These are phyloP conservation scores for Curvularia lunata DNA, from an alignment of 2,329 filamentous ascomycete species.

Conservation along the genomic window DNA sequence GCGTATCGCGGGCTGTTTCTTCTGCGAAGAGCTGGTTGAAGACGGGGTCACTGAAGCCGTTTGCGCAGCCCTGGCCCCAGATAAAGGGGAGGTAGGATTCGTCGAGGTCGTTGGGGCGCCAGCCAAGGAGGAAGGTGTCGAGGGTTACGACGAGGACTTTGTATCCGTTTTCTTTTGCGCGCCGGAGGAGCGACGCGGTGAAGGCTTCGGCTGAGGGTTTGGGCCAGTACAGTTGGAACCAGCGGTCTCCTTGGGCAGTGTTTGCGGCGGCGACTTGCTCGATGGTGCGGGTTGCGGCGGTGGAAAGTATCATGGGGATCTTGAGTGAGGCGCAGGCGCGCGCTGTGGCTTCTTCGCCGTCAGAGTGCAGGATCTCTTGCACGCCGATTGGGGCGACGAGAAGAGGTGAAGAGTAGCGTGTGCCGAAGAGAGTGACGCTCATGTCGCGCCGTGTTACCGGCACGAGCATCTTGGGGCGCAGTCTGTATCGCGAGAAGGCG, in stretches of 20 bases:
- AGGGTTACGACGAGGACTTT: slow-evolving; percentile 73
- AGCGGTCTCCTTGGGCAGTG: slow-evolving; percentile 59
- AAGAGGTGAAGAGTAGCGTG: slow-evolving; percentile 58
- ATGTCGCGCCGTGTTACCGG: slow-evolving; percentile 42
- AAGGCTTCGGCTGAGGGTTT: slow-evolving; percentile 67
- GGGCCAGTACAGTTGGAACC: slow-evolving; percentile 81
- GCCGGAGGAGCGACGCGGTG: slow-evolving; percentile 66
- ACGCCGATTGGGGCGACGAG: slow-evolving; percentile 73
- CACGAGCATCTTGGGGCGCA: slow-evolving; percentile 51
- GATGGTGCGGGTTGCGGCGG: slow-evolving; percentile 67
- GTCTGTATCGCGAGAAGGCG: slow-evolving; percentile 50
- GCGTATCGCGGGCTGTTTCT: slow-evolving; percentile 39
- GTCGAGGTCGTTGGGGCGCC: slow-evolving; percentile 73
- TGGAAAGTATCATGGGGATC: slow-evolving; percentile 72
- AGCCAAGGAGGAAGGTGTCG: slow-evolving; percentile 72
- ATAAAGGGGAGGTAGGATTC: slow-evolving; percentile 67
- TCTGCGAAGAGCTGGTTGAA: slow-evolving; percentile 46
- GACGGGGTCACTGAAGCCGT: slow-evolving; percentile 47
- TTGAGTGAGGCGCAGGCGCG: slow-evolving; percentile 65
- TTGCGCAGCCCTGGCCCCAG: slow-evolving; percentile 48
- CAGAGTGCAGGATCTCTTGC: slow-evolving; percentile 69
- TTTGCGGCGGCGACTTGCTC: slow-evolving; percentile 69
- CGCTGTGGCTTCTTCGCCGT: slow-evolving; percentile 69
- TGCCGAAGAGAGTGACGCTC: slow-evolving; percentile 46
- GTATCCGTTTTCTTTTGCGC: slow-evolving; percentile 68